Conservation (phyloP, 108 stramenopile genomes). For the Skeletonema tropicum region DNA sequence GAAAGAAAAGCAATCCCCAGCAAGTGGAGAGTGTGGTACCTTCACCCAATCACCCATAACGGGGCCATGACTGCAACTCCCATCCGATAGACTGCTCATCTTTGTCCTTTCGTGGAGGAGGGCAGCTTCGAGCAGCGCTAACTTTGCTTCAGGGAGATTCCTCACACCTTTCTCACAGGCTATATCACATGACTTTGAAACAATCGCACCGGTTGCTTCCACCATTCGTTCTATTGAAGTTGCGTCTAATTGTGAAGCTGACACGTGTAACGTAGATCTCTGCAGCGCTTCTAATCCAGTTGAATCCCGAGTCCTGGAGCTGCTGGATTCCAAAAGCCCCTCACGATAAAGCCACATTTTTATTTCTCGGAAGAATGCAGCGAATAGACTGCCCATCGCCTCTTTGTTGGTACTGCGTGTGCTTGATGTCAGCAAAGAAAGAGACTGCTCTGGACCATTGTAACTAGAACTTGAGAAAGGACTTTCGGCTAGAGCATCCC, state of each 20-base stretch:
- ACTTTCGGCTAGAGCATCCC: conserved; percentile 84
- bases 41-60: conserved; percentile 89
- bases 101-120: conserved; percentile 52
- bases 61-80: conserved; percentile 55
- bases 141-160: conserved; percentile 79
- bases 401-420: conserved; percentile 47
- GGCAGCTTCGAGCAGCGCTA: conserved; percentile 80
- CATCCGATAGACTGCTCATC: conserved; percentile 21
- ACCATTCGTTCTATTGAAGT: conserved; percentile 34
- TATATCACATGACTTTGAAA: conserved; percentile 66
- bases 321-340: conserved; percentile 66
- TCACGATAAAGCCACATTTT: conserved; percentile 90
- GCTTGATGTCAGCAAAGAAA: conserved; percentile 26
- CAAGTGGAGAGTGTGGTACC: conserved; percentile 87
- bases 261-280: conserved; percentile 85
- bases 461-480: conserved; percentile 54
- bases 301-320: conserved; percentile 47
- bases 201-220: conserved; percentile 34
- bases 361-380: conserved; percentile 80
- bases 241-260: conserved; percentile 60
- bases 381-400: conserved; percentile 74
- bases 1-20: conserved; percentile 84
- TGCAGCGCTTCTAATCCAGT: conserved; percentile 77
- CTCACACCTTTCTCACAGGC: conserved; percentile 85
- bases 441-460: conserved; percentile 39